These are phyloP conservation scores for Ogataea parapolymorpha DNA, from an alignment of 805 yeast genomes.

Conservation along the genomic window DNA sequence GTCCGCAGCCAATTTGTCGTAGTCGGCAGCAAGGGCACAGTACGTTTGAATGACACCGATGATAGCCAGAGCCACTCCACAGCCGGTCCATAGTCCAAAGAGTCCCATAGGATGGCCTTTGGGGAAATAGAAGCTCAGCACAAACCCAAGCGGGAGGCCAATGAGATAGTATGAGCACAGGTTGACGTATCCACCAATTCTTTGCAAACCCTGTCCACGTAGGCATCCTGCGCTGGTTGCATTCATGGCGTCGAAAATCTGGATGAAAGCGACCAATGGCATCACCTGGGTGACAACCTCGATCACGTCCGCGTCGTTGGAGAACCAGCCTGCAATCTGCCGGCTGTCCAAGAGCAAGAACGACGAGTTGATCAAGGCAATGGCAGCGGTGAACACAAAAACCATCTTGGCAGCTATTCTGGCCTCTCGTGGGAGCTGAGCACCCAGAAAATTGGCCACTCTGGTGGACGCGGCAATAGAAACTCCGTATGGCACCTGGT, in stretches of 20 bases:
- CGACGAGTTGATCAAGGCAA: constrained; percentile 26
- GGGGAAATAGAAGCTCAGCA: constrained; percentile 51
- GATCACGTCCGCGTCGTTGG: constrained; percentile 31
- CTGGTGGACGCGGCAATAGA: constrained; percentile 75
- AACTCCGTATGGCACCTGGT: constrained; percentile 74
- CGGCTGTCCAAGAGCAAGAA: constrained; percentile 26
- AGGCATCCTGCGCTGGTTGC: constrained; percentile 52
- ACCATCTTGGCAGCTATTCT: constrained; percentile 27
- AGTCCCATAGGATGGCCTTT: constrained; percentile 34
- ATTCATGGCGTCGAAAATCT: constrained; percentile 47
- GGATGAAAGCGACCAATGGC: constrained; percentile 35
- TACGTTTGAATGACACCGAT: constrained; percentile 51
- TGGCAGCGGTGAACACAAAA: constrained; percentile 22
- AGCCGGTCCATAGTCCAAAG: constrained; percentile 36
- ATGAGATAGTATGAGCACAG: constrained; percentile 61
- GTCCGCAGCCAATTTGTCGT: constrained; percentile 48
- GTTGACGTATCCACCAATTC: constrained; percentile 52
- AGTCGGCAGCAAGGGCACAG: constrained; percentile 45
- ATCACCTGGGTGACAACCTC: constrained; percentile 25
- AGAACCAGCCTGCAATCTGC: constrained; percentile 29
- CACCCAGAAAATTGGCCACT: constrained; percentile 74
- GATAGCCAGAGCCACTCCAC: constrained; percentile 32
- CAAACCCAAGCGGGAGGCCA: constrained; percentile 64
- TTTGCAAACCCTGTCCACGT: constrained; percentile 58
- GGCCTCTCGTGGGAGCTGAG: constrained; percentile 36